Percentiles rank a stretch among this genome's conserved stretches.
Evolutionary conservation across 257 asterid species (phyloP).

Genomic region (Solanum paucissectum): DNA sequence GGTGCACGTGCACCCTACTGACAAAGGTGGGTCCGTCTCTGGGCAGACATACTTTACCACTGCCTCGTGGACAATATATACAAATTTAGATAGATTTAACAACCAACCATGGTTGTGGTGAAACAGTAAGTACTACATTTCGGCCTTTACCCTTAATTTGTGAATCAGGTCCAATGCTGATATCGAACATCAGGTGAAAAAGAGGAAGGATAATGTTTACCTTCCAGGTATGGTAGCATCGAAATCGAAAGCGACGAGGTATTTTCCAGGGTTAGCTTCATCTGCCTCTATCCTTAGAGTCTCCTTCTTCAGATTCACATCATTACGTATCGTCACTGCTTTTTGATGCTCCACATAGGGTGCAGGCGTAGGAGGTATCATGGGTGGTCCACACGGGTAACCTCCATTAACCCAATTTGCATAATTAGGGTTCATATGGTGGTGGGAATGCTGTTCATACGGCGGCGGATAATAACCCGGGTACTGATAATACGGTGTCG

Average conservation of each 20-base stretch:
- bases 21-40: no score
- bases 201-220: constrained; percentile 21
- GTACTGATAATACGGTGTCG: constrained; percentile 72
- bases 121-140: not conserved
- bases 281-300: constrained; percentile 69
- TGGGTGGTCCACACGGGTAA: constrained; percentile 19
- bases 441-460: not conserved
- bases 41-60: no score
- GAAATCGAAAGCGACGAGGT: constrained; percentile 74
- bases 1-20: no score
- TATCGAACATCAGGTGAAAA: constrained; percentile 38
- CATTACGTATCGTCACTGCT: constrained; percentile 90
- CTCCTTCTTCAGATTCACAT: constrained; percentile 87
- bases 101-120: accelerated
- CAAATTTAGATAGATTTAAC: not conserved
- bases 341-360: constrained; percentile 93
- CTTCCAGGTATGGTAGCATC: constrained; percentile 92
- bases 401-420: constrained; percentile 61
- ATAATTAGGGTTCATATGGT: constrained; percentile 23
- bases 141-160: no score
- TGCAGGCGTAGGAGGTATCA: constrained; percentile 21
- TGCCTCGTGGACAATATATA: not conserved
- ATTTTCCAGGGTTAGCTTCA: constrained; percentile 67
- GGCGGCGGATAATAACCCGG: constrained; percentile 85
- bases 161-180: not conserved